A percentile compares a stretch with the other conserved stretches of the same genome.
These are phyloP conservation scores for Fusarium sp. DNA, from an alignment of 2,329 filamentous ascomycete species.

Conservation along the genomic window DNA sequence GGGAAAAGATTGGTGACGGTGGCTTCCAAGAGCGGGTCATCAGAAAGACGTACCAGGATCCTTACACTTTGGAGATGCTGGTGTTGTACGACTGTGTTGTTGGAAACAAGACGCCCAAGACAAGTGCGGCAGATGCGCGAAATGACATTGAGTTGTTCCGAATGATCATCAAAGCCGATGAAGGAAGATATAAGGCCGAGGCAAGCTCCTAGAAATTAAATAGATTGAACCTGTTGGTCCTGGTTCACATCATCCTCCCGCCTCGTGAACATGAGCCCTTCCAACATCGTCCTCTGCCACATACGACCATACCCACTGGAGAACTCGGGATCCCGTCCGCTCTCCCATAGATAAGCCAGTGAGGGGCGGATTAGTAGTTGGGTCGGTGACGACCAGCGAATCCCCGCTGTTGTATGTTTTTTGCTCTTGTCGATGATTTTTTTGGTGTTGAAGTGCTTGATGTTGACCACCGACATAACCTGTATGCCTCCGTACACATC, in stretches of 20 bases:
- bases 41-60: constrained; percentile 58
- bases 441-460: not conserved
- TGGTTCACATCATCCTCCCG: not conserved
- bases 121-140: constrained; percentile 43
- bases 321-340: not conserved
- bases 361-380: not conserved
- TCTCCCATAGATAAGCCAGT: not conserved
- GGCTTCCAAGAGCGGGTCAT: constrained; percentile 54
- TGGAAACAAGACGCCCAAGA: constrained; percentile 42
- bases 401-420: not conserved
- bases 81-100: constrained; percentile 48
- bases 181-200: not conserved
- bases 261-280: not conserved
- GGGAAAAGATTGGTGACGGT: constrained; percentile 53
- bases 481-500: not conserved
- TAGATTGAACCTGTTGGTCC: not conserved
- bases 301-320: not conserved
- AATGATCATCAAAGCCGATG: constrained; percentile 2
- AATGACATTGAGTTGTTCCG: constrained; percentile 47
- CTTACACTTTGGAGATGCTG: constrained; percentile 53
- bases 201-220: not conserved
- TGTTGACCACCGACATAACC: not conserved
- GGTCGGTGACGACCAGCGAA: not conserved
- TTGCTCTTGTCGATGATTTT: not conserved
- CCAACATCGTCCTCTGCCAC: accelerated